A percentile compares a stretch with the other conserved stretches of the same genome.
Evolutionary conservation across 106 monocot species (phyloP).

Genomic region (Dioscorea dumetorum): DNA sequence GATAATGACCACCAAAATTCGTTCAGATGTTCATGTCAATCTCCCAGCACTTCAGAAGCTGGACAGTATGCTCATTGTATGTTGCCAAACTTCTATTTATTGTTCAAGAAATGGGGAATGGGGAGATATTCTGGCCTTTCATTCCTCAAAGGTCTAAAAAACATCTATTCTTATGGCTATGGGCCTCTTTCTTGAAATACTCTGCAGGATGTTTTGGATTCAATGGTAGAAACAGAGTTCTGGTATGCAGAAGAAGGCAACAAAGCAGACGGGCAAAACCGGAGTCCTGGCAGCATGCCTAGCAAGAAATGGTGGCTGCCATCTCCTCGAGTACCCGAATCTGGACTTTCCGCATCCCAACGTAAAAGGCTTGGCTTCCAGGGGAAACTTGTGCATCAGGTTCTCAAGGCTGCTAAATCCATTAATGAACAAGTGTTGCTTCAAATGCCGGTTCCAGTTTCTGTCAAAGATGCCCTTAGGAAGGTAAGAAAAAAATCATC

Average conservation of each 20-base stretch:
- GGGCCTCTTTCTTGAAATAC: not conserved
- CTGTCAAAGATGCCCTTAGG: slow-evolving; percentile 61
- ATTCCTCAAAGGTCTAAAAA: not conserved
- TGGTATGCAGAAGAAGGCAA: slow-evolving; percentile 83
- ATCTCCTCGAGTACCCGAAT: slow-evolving; percentile 62
- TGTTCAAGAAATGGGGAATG: too few species aligned
- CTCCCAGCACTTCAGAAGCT: slow-evolving; percentile 96
- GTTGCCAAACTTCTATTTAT: slow-evolving; percentile 3
- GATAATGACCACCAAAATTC: slow-evolving; percentile 94
- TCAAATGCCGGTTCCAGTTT: slow-evolving; percentile 66
- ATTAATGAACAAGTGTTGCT: slow-evolving; percentile 85
- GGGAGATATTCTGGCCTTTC: too few species aligned
- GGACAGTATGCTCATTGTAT: slow-evolving; percentile 85
- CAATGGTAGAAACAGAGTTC: slow-evolving; percentile 78
- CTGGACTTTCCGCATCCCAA: slow-evolving; percentile 57
- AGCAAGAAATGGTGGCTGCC: slow-evolving; percentile 98
- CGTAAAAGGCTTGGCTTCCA: slow-evolving; percentile 75
- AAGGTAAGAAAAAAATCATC: slow-evolving; percentile 48
- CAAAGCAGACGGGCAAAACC: slow-evolving; percentile 30
- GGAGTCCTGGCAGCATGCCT: slow-evolving; percentile 6
- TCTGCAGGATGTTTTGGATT: slow-evolving; percentile 82
- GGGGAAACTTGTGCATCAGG: slow-evolving; percentile 71
- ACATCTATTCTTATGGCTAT: not conserved
- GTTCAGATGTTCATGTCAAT: slow-evolving; percentile 67
- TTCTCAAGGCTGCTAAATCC: slow-evolving; percentile 87